These are phyloP conservation scores for Canariomyces notabilis DNA, from an alignment of 2,329 filamentous ascomycete genomes.

Conservation along the genomic window DNA sequence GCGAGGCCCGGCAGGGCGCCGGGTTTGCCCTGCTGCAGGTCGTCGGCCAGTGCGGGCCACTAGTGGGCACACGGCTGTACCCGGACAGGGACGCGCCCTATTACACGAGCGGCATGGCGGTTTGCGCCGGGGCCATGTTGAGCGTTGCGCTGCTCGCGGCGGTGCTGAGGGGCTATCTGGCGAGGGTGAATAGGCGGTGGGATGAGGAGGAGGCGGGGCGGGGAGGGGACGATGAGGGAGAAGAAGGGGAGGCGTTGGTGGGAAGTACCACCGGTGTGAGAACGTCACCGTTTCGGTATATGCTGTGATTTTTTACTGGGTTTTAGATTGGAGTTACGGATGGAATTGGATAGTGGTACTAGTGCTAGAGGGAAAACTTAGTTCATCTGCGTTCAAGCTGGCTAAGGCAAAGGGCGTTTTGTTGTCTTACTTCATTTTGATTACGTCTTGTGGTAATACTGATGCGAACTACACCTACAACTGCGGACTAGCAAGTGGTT, in stretches of 20 bases:
- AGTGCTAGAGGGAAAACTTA: neutral
- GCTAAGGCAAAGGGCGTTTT: too few relatives aligned
- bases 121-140: conserved; percentile 59
- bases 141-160: conserved; percentile 53
- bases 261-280: neutral
- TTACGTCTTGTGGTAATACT: too few relatives aligned
- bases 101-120: conserved; percentile 58
- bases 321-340: neutral
- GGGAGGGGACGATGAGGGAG: neutral
- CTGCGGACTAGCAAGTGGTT: too few relatives aligned
- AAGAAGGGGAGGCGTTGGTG: conserved; percentile 12
- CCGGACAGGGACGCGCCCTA: conserved; percentile 55
- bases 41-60: conserved; percentile 73
- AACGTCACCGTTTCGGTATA: conserved; percentile 14
- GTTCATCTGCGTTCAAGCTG: too few relatives aligned
- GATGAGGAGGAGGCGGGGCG: conserved; percentile 4
- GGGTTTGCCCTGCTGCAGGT: conserved; percentile 78
- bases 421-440: too few relatives aligned
- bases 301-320: conserved; percentile 9
- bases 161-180: conserved; percentile 40
- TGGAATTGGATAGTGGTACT: neutral
- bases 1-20: conserved; percentile 62
- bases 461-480: too few relatives aligned
- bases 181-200: conserved; percentile 9
- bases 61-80: conserved; percentile 63